Conservation (phyloP, 2,329 filamentous ascomycete species). For the Dactylellina leptospora region DNA sequence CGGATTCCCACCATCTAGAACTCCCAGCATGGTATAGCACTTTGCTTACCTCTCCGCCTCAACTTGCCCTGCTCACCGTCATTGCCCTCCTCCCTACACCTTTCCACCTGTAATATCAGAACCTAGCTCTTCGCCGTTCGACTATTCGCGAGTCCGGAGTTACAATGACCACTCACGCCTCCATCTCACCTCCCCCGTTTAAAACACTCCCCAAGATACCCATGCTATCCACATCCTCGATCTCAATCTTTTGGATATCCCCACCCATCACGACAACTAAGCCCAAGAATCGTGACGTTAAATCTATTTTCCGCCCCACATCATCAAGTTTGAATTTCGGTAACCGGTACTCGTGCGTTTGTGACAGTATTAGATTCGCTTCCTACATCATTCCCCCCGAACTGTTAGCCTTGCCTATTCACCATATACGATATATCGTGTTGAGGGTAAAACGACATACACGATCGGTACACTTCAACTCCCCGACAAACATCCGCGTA, state of each 20-base stretch:
- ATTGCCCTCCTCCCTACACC: neutral
- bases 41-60: neutral
- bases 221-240: slow-evolving; percentile 69
- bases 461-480: slow-evolving; percentile 93
- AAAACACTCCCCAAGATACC: neutral
- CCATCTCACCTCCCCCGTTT: slow-evolving; percentile 16
- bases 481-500: slow-evolving; percentile 84
- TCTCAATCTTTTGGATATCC: slow-evolving; percentile 85
- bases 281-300: slow-evolving; percentile 86
- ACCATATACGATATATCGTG: neutral
- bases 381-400: slow-evolving; percentile 68
- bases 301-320: slow-evolving; percentile 67
- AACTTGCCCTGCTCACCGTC: neutral
- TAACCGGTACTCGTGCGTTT: slow-evolving; percentile 87
- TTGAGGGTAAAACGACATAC: slow-evolving; percentile 65
- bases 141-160: no score
- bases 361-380: slow-evolving; percentile 83
- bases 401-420: neutral
- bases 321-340: slow-evolving; percentile 63
- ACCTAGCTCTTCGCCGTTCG: neutral
- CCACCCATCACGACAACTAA: slow-evolving; percentile 87
- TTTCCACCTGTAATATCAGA: no score
- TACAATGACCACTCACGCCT: no score
- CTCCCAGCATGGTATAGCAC: neutral
- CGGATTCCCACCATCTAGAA: neutral